Conservation (phyloP, 2,329 filamentous ascomycete species). For the Ambrosiella xylebori region DNA sequence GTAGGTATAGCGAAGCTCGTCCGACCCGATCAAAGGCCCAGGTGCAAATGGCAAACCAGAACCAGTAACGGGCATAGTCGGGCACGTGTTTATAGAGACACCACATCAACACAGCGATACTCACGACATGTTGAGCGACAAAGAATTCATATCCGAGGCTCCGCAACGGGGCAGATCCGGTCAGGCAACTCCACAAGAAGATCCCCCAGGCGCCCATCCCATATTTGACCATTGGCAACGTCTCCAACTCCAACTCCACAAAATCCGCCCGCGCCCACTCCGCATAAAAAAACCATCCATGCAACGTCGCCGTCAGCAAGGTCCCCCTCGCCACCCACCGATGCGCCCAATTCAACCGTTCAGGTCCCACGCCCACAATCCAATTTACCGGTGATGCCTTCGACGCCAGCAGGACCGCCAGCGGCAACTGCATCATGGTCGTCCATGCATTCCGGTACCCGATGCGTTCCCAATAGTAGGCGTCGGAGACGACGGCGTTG, state of each 20-base stretch:
- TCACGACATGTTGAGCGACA: slow-evolving; percentile 47
- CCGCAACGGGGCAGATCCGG: slow-evolving; percentile 45
- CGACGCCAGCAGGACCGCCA: slow-evolving; percentile 44
- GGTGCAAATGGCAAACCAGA: slow-evolving; percentile 49
- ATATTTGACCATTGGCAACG: slow-evolving; percentile 49
- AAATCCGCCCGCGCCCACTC: slow-evolving; percentile 46
- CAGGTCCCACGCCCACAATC: slow-evolving; percentile 46
- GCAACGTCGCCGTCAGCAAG: slow-evolving; percentile 49
- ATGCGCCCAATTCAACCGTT: slow-evolving; percentile 57
- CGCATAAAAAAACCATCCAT: slow-evolving; percentile 51
- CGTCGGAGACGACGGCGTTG: slow-evolving; percentile 31
- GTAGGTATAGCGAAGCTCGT: slow-evolving; percentile 29
- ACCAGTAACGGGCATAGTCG: slow-evolving; percentile 36
- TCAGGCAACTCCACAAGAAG: slow-evolving; percentile 47
- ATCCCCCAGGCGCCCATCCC: slow-evolving; percentile 50
- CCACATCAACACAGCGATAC: slow-evolving; percentile 44
- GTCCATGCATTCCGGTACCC: slow-evolving; percentile 54
- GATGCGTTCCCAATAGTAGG: slow-evolving; percentile 45
- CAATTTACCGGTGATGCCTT: slow-evolving; percentile 43
- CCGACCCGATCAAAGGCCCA: slow-evolving; percentile 45
- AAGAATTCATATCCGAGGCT: slow-evolving; percentile 54
- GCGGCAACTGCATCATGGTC: slow-evolving; percentile 43
- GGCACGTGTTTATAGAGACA: slow-evolving; percentile 48
- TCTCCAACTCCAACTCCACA: slow-evolving; percentile 37
- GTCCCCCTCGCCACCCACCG: slow-evolving; percentile 55